These are phyloP conservation scores for Botrytis deweyae DNA, from an alignment of 2,329 filamentous ascomycete species.

Conservation along the genomic window DNA sequence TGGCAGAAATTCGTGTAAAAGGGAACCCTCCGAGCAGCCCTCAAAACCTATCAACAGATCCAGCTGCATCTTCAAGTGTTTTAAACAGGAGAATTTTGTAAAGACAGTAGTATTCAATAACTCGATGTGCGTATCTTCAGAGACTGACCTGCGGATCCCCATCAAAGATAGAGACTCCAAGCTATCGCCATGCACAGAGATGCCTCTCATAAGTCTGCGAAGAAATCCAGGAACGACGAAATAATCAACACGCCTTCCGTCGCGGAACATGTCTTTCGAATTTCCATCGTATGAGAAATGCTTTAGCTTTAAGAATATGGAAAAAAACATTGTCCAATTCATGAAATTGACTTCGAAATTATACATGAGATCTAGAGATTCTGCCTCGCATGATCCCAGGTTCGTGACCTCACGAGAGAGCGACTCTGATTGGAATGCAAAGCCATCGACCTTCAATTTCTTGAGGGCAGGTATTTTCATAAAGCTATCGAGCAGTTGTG, in stretches of 20 bases:
- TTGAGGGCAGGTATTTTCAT: not conserved
- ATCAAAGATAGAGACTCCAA: not conserved
- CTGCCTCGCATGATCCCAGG: too few species aligned
- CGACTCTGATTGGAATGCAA: not conserved
- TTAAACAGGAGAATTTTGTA: not conserved
- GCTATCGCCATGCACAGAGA: not conserved
- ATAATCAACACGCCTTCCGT: rapidly evolving
- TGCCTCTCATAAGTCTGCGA: not conserved
- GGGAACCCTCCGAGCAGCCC: not conserved
- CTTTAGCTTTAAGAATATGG: not conserved
- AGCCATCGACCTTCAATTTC: not conserved
- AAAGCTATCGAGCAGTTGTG: not conserved
- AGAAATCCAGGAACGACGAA: not conserved
- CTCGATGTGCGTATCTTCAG: rapidly evolving
- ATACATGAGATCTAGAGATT: not conserved
- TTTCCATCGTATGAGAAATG: not conserved
- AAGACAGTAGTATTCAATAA: not conserved
- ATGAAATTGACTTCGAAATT: not conserved
- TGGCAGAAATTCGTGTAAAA: not conserved
- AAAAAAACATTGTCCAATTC: rapidly evolving
- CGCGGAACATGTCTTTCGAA: not conserved
- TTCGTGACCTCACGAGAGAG: rapidly evolving
- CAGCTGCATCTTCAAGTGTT: not conserved
- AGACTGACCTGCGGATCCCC: not conserved
- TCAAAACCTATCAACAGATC: not conserved